Conservation (phyloP, 768 basidiomycete genomes). For the Tulasnella sp. region DNA sequence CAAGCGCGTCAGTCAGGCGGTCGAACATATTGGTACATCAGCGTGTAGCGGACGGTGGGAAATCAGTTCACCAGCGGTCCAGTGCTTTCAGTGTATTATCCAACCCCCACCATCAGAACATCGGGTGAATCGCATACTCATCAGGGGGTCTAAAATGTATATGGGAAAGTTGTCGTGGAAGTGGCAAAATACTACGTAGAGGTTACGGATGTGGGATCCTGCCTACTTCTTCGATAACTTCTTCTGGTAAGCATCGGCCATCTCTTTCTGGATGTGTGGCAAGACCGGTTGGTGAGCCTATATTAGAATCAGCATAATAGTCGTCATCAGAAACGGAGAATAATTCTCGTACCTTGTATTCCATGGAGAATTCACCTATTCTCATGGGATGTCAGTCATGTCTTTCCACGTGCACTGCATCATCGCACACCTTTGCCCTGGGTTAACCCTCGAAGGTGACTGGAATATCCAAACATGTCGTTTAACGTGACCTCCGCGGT, state of each 20-base stretch:
- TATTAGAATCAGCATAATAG: neutral
- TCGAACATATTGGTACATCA: no score
- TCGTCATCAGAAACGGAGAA: neutral
- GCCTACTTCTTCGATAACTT: slow-evolving; percentile 38
- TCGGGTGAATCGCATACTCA: no score
- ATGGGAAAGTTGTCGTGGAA: no score
- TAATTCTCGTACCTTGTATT: slow-evolving; percentile 43
- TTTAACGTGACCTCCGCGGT: slow-evolving; percentile 86
- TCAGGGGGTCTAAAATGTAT: no score
- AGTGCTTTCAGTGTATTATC: no score
- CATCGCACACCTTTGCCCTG: slow-evolving; percentile 93
- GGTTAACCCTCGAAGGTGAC: slow-evolving; percentile 80
- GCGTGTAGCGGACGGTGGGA: no score
- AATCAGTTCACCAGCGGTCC: no score
- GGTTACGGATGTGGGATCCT: no score
- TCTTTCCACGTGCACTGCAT: slow-evolving; percentile 29
- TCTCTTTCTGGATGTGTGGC: slow-evolving; percentile 74
- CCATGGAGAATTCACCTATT: slow-evolving; percentile 37
- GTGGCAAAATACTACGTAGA: no score
- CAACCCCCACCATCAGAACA: no score
- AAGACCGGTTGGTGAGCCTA: slow-evolving; percentile 74
- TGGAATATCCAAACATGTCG: slow-evolving; percentile 98
- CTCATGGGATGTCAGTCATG: neutral
- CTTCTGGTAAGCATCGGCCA: slow-evolving; percentile 78
- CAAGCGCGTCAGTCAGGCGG: no score